Evolutionary conservation across 225 moss, liverwort and hornwort genomes (phyloP), one percentile per base, ranked within the genome.

Genomic region (Straminergon stramineum): DNA sequence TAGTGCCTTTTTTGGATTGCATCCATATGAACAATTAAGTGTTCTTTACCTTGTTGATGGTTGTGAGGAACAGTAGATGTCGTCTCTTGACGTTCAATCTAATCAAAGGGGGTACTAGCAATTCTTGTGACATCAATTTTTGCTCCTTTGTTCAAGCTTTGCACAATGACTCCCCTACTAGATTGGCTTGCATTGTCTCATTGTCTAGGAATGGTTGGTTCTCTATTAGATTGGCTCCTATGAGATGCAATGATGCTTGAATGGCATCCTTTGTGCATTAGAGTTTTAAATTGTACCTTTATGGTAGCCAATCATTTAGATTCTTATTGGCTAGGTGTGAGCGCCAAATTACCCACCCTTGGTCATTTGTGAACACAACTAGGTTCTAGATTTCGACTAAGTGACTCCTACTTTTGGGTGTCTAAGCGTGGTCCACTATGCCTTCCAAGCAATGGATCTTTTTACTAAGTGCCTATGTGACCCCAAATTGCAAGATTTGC

Each of bases 291-390:
- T 0, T 74, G 28, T 28, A 28, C 28, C 28, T 28, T 45, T 45
- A 41, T 26, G 5, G 24, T 2, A 41, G 3, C 5, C 3, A 41
- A 0, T 71, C 5, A 1, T 26, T 8, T 71, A 5, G 8, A 41
- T 5, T 41, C 23, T 24, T 39, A 26, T 24, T 71, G 41, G 41
- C 15, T 24, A 70, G 70, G 39, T 8, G 8, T 45, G 6, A 45
- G 45, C 45, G n/a, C n/a, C n/a, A n/a, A n/a, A n/a, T n/a, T n/a
- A n/a, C n/a, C n/a, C n/a, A n/a, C n/a, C n/a, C n/a, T n/a, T n/a
- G n/a, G n/a, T n/a, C n/a, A n/a, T n/a, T n/a, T n/a, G n/a, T n/a
- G n/a, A n/a, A n/a, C n/a, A n/a, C n/a, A n/a, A n/a, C n/a, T n/a
- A n/a, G n/a, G n/a, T n/a, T n/a, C n/a, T n/a, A n/a, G n/a, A n/a